Evolutionary conservation across 2,329 filamentous ascomycete genomes (phyloP).

Genomic region (Xylariaceae sp.): DNA sequence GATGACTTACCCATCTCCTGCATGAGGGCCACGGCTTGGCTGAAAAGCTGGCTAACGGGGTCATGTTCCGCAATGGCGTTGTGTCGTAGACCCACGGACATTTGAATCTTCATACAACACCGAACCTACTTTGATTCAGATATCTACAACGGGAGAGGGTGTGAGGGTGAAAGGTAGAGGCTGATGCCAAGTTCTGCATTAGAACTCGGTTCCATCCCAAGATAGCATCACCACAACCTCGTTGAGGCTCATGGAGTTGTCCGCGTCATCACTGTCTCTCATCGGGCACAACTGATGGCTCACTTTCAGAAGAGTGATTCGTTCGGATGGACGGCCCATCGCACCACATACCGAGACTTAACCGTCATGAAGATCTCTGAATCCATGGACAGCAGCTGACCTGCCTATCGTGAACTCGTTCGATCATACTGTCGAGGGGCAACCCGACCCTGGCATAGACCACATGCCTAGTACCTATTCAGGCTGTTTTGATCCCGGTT

Average conservation of each 20-base stretch:
- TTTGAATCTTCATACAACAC: constrained; percentile 2
- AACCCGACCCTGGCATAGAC: too few relatives aligned
- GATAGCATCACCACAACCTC: constrained; percentile 4
- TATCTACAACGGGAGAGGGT: too few relatives aligned
- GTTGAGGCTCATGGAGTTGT: not conserved
- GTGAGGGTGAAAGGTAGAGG: constrained; percentile 7
- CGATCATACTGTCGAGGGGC: not conserved
- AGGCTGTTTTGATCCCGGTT: not conserved
- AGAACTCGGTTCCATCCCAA: constrained; percentile 11
- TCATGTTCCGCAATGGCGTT: constrained; percentile 8
- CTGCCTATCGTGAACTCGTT: not conserved
- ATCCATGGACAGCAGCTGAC: too few relatives aligned
- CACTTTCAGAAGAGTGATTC: not conserved
- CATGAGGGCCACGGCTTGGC: constrained; percentile 1
- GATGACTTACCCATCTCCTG: constrained; percentile 7
- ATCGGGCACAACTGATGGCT: not conserved
- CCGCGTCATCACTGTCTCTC: not conserved
- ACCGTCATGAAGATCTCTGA: not conserved
- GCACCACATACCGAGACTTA: constrained; percentile 2
- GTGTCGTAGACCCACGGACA: not conserved
- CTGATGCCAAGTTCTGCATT: constrained; percentile 18
- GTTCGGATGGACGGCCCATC: constrained; percentile 19
- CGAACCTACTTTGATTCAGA: not conserved
- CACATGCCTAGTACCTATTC: not conserved
- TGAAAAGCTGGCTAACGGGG: constrained; percentile 7